Conservation (phyloP, 1,284 basidiomycete species). For the Leccinum proliferum region DNA sequence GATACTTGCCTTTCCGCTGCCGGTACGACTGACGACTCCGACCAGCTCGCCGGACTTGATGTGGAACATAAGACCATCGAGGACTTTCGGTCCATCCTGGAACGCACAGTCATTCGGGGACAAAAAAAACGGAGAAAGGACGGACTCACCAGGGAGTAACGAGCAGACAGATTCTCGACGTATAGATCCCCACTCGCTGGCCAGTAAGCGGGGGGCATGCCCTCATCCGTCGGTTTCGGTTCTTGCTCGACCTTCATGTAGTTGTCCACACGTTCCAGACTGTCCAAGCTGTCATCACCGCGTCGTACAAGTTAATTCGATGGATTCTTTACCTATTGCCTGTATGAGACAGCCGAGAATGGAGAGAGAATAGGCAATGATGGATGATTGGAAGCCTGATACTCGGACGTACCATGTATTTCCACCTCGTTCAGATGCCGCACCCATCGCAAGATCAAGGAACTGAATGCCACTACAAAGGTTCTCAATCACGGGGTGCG, state of each 20-base stretch:
- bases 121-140: neutral
- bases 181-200: neutral
- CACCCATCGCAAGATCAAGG: constrained; percentile 50
- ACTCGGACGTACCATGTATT: constrained; percentile 40
- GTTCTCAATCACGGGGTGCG: neutral
- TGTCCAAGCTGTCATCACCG: neutral
- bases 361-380: neutral
- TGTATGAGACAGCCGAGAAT: neutral
- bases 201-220: neutral
- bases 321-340: neutral
- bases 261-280: neutral
- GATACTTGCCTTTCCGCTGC: too few relatives aligned
- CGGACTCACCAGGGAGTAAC: neutral
- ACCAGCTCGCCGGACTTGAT: too few relatives aligned
- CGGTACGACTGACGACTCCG: too few relatives aligned
- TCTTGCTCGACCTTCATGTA: constrained; percentile 1
- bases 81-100: neutral
- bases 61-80: too few relatives aligned
- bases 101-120: neutral
- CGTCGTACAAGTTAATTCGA: too few relatives aligned
- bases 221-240: neutral
- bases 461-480: constrained; percentile 44
- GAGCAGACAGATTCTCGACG: constrained; percentile 2
- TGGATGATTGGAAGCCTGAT: neutral
- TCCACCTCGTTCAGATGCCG: constrained; percentile 53